These are phyloP conservation scores for Farysia itapuensis DNA, from an alignment of 1,284 basidiomycete species.

Conservation along the genomic window DNA sequence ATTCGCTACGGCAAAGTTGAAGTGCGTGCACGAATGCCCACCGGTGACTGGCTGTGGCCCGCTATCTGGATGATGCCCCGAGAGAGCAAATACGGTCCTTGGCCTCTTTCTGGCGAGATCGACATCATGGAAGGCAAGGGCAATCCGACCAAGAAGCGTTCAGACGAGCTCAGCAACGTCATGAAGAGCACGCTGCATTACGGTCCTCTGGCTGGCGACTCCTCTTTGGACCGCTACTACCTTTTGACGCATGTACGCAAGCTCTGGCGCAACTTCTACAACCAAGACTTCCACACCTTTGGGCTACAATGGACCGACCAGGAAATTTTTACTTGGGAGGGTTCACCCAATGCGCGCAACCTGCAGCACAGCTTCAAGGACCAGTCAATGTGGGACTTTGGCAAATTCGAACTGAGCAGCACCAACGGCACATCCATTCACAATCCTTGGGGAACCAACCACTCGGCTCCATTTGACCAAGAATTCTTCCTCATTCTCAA, in stretches of 20 bases:
- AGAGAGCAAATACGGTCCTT: constrained; percentile 69
- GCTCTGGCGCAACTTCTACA: constrained; percentile 70
- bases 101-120: constrained; percentile 76
- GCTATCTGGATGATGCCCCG: constrained; percentile 83
- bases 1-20: constrained; percentile 81
- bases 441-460: constrained; percentile 61
- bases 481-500: constrained; percentile 80
- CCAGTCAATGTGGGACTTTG: constrained; percentile 70
- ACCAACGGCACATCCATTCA: constrained; percentile 73
- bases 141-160: constrained; percentile 66
- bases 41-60: constrained; percentile 75
- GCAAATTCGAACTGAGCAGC: constrained; percentile 73
- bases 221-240: constrained; percentile 70
- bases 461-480: constrained; percentile 79
- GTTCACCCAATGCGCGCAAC: constrained; percentile 72
- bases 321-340: constrained; percentile 71
- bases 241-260: constrained; percentile 73
- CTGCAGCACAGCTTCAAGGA: constrained; percentile 69
- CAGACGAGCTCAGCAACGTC: constrained; percentile 67
- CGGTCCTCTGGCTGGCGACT: constrained; percentile 6
- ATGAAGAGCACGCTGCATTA: constrained; percentile 64
- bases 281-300: constrained; percentile 75
- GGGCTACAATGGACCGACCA: constrained; percentile 76
- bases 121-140: constrained; percentile 72
- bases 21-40: constrained; percentile 76